Conservation (phyloP, 768 basidiomycete genomes). For the Boletus rex-veris region DNA sequence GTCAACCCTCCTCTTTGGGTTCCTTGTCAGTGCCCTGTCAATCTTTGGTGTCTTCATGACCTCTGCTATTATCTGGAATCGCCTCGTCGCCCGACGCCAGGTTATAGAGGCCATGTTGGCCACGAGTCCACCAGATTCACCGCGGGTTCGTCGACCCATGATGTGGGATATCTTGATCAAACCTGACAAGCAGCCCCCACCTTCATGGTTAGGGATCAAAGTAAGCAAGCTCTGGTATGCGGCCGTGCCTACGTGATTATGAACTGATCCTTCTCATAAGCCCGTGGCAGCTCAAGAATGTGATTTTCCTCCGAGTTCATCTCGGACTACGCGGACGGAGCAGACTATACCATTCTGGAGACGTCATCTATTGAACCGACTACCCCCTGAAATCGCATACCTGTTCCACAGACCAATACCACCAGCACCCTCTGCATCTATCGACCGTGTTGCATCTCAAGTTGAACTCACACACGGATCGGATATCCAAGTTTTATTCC, state of each 20-base stretch:
- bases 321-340: neutral
- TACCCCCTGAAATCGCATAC: constrained; percentile 29
- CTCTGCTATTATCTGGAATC: constrained; percentile 31
- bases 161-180: constrained; percentile 24
- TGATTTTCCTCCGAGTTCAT: neutral
- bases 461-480: constrained; percentile 15
- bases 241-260: constrained; percentile 1
- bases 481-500: constrained; percentile 25
- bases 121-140: neutral
- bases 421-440: neutral
- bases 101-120: constrained; percentile 23
- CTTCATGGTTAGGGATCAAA: constrained; percentile 17
- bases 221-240: constrained; percentile 23
- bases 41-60: constrained; percentile 32
- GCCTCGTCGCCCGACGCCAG: constrained; percentile 29
- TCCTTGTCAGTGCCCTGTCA: constrained; percentile 30
- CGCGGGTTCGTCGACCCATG: constrained; percentile 13
- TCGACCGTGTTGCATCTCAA: neutral
- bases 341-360: constrained; percentile 22
- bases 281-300: constrained; percentile 21
- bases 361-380: constrained; percentile 5
- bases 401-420: constrained; percentile 24
- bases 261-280: constrained; percentile 7
- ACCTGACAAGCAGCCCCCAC: neutral
- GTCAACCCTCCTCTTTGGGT: constrained; percentile 31